These are phyloP conservation scores for Sporisorium exsertum DNA, from an alignment of 1,284 basidiomycete species.

Conservation along the genomic window DNA sequence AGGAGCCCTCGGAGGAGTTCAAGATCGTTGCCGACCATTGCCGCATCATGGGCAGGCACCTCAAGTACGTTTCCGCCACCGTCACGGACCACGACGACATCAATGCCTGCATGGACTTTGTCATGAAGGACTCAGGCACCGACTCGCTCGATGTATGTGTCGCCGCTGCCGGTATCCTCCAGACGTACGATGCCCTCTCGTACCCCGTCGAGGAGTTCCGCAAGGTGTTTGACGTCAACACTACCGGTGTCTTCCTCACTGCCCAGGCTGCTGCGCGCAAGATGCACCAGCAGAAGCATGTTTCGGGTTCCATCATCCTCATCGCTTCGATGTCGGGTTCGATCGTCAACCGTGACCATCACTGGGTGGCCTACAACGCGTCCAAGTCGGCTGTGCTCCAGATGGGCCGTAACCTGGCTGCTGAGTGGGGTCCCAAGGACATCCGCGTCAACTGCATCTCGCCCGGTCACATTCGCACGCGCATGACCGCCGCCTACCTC, in stretches of 20 bases:
- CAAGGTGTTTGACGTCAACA: constrained; percentile 78
- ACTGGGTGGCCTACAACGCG: constrained; percentile 83
- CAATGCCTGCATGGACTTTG: constrained; percentile 66
- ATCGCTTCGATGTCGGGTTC: constrained; percentile 88
- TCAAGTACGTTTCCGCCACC: constrained; percentile 69
- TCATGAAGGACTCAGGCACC: constrained; percentile 65
- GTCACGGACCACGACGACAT: constrained; percentile 74
- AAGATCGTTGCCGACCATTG: constrained; percentile 69
- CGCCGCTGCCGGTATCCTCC: constrained; percentile 82
- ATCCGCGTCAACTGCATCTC: constrained; percentile 72
- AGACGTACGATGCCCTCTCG: constrained; percentile 76
- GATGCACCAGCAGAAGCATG: constrained; percentile 77
- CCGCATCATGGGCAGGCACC: constrained; percentile 76
- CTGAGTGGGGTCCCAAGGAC: constrained; percentile 78
- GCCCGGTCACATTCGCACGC: constrained; percentile 70
- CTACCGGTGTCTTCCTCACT: constrained; percentile 80
- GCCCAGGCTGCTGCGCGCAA: constrained; percentile 82
- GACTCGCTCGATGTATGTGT: constrained; percentile 79
- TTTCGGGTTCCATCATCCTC: constrained; percentile 82
- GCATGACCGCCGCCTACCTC: constrained; percentile 82
- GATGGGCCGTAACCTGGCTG: constrained; percentile 84
- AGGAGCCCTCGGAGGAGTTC: constrained; percentile 78
- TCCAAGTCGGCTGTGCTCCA: constrained; percentile 85
- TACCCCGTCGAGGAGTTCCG: constrained; percentile 80
- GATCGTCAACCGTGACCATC: constrained; percentile 79